These are phyloP conservation scores for Mortierella sp. DNA, from an alignment of 371 early-diverging fungal species.

Conservation along the genomic window DNA sequence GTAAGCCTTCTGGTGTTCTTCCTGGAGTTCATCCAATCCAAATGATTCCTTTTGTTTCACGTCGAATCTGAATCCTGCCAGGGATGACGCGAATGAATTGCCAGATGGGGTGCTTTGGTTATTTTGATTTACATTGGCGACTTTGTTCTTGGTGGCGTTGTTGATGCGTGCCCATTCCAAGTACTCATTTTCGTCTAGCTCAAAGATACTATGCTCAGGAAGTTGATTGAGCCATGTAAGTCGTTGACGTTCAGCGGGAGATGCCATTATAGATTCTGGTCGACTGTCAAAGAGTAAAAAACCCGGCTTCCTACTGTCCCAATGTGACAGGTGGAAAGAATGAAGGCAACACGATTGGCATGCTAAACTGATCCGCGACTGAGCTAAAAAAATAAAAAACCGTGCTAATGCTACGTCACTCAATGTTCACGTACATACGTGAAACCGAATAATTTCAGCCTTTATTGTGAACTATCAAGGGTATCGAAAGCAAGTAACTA, in stretches of 20 bases:
- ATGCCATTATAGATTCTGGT: conserved; percentile 4
- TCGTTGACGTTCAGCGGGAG: conserved; percentile 3
- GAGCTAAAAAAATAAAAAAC: too few species aligned
- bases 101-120: neutral
- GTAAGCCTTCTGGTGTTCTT: conserved; percentile 29
- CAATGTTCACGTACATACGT: too few species aligned
- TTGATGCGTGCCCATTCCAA: conserved; percentile 44
- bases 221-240: conserved; percentile 54
- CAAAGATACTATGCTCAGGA: conserved; percentile 51
- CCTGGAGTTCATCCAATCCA: conserved; percentile 39
- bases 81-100: neutral
- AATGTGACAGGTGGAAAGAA: neutral
- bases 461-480: too few species aligned
- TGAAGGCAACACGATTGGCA: too few species aligned
- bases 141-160: neutral
- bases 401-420: too few species aligned
- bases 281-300: neutral
- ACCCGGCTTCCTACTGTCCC: neutral
- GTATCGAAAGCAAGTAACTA: too few species aligned
- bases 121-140: neutral
- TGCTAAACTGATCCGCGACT: too few species aligned
- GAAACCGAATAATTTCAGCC: too few species aligned
- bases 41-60: conserved; percentile 22
- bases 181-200: conserved; percentile 53
- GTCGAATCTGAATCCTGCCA: neutral